A percentile compares a stretch with the other conserved stretches of the same genome.
Evolutionary conservation across 2,329 filamentous ascomycete genomes (phyloP).

Genomic region (Pseudocercospora fuligena): DNA sequence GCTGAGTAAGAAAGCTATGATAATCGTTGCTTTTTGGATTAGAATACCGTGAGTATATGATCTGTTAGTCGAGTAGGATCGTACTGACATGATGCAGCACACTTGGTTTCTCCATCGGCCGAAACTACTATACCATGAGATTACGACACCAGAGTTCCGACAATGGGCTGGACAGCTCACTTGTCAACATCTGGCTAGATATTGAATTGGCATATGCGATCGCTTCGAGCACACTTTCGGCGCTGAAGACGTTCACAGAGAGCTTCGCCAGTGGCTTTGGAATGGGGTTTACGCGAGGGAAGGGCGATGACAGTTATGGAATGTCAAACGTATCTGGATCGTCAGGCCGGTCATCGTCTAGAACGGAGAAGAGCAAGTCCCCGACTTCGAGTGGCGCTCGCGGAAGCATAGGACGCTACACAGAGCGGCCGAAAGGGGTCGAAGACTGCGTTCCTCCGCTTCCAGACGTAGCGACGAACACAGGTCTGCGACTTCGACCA

Average conservation of each 20-base stretch:
- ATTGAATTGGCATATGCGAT: constrained; percentile 49
- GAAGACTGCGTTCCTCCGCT: constrained; percentile 7
- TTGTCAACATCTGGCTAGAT: constrained; percentile 44
- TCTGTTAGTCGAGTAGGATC: background rate
- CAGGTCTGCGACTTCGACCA: constrained; percentile 28
- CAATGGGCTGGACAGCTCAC: constrained; percentile 39
- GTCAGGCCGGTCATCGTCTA: constrained; percentile 22
- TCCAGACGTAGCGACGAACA: background rate
- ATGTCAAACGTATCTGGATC: constrained; percentile 34
- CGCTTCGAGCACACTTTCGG: constrained; percentile 45
- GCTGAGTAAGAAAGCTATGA: constrained; percentile 39
- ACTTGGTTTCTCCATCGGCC: constrained; percentile 41
- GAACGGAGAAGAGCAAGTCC: constrained; percentile 24
- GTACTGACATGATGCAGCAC: constrained; percentile 32
- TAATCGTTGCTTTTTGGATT: constrained; percentile 45
- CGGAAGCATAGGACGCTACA: background rate
- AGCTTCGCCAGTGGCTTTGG: constrained; percentile 49
- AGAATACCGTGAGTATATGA: constrained; percentile 40
- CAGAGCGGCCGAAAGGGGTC: constrained; percentile 6
- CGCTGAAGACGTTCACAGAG: constrained; percentile 48
- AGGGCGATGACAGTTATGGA: constrained; percentile 37
- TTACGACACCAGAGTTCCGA: constrained; percentile 36
- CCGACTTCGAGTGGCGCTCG: constrained; percentile 14
- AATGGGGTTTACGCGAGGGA: constrained; percentile 37
- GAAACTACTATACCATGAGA: constrained; percentile 42